Base-by-base conservation (phyloP, 805 yeast genomes). In the Hanseniaspora thailandica region DNA sequence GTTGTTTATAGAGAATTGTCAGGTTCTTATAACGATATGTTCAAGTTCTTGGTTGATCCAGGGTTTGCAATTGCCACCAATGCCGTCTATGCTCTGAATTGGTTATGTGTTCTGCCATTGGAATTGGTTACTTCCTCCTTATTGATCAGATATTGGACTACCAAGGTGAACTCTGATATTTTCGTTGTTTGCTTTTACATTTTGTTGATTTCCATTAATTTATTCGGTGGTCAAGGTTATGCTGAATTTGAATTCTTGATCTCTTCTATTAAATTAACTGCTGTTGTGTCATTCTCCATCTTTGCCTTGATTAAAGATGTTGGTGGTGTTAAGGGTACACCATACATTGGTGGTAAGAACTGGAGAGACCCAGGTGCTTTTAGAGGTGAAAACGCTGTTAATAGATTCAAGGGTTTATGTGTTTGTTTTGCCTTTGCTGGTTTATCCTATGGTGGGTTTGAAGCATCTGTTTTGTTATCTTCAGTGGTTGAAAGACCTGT, bases 1-100 rank as follows among this genome's bases (percentile, higher is more conserved):
- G 88, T 73, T 59, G 71, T 76, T 60, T 84, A 71, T 72, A 85
- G 77, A 58, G 82, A 72, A 62, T 62, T 66, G 40, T 73, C 76
- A n/a, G 83, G 85, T 63, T 74, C 81, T 15, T 78, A 80, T 62
- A 76, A 79, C 49, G 73, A 77, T 54, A 81, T 75, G 66, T 76
- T 81, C 56, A 72, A 79, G 47, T 70, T 86, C 58, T 74, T 81
- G 58, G 70, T 81, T 39, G 86, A 82, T 57, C 81, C 82, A 15
- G 77, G 84, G 22, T 71, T 81, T 63, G 86, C 86, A 1, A 82
- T 82, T 61, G 79, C 86, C 46, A 77, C 81, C 63, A 85, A 84
- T 38, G 78, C 84, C 85, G 80, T 80, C 63, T 82, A 82, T 61
- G 77, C 77, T 55, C 64, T 82, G 57, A 83, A 79, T 64, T 78